Evolutionary conservation across 179 eudicot genomes (phyloP), one percentile per base, ranked within the genome.

Genomic region (Camellia oleifera): DNA sequence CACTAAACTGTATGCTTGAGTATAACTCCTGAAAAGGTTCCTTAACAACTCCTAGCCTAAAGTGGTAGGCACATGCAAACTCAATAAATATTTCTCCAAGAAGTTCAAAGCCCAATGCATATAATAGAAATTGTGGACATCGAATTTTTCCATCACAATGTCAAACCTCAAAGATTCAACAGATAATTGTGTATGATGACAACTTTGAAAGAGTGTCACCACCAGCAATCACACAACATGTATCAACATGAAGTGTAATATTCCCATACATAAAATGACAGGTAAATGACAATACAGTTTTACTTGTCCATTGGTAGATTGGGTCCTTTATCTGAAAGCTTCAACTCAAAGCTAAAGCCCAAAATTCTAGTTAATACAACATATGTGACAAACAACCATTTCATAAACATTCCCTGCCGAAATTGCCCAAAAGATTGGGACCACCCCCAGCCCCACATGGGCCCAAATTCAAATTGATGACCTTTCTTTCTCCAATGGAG

Each of bases 91-190:
- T 17, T 69, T 44, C 11, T 76, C 44, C 57, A 62, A 63, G 44
- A 62, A 76, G 70, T 62, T 18, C 20, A 70, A 18, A 75, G 18
- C 5, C 44, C 42, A 75, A 60, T 75, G 70, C 70, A 45, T 45
- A 45, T 32, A 2, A 62, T 26, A 57, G 14, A 48, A 76, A 9
- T 48, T 76, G 8, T 62, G 26, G 46, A 45, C 52, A 20, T 26
- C 57, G 46, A 61, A 76, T 64, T 46, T 42, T 75, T 63, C 0
- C 12, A 75, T 20, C 17, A 7, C 3, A 14, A 53, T 7, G 40
- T 11, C 60, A 72, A 6, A 54, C 12, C 1, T 15, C 4, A 11
- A 14, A 20, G 13, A 4, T 52, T 20, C 58, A n/a, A 61, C 7
- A 17, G n/a, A 26, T 54, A 73, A 13, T 23, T 52, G 60, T n/a